Conservation (phyloP, 1,284 basidiomycete species). For the Entoloma clypeatum region DNA sequence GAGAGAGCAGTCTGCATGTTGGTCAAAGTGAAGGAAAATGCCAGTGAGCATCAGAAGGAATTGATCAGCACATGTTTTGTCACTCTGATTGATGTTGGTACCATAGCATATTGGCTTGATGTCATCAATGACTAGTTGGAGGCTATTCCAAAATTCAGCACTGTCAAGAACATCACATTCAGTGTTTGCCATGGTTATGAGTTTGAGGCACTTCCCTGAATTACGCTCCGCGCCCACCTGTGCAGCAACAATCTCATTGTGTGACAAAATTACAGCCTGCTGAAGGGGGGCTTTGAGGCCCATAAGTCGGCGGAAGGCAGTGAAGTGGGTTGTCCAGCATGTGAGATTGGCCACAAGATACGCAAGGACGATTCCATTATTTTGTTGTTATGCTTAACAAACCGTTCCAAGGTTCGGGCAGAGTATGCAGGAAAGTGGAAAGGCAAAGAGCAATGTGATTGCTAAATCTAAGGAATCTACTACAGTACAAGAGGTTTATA, state of each 20-base stretch:
- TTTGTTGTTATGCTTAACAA: no score
- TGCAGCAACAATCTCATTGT: slow-evolving; percentile 20
- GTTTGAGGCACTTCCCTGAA: slow-evolving; percentile 14
- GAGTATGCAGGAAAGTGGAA: no score
- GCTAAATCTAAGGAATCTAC: no score
- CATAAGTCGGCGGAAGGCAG: slow-evolving; percentile 21
- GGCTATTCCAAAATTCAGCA: slow-evolving; percentile 21
- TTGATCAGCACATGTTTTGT: slow-evolving; percentile 22
- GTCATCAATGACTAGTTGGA: slow-evolving; percentile 23
- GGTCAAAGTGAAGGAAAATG: slow-evolving; percentile 25
- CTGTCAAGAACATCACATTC: slow-evolving; percentile 22
- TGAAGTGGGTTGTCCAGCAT: slow-evolving; percentile 25
- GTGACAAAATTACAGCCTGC: slow-evolving; percentile 17
- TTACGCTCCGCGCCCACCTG: slow-evolving; percentile 27
- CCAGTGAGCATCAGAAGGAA: slow-evolving; percentile 26
- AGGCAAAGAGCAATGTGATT: no score
- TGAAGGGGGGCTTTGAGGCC: slow-evolving; percentile 19
- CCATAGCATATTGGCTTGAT: slow-evolving; percentile 29
- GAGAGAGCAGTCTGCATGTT: slow-evolving; percentile 19
- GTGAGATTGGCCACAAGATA: slow-evolving; percentile 27
- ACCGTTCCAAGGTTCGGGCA: no score
- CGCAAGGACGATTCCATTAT: slow-evolving; percentile 19
- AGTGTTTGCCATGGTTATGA: slow-evolving; percentile 14
- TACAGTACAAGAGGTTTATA: no score
- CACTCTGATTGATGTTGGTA: slow-evolving; percentile 26